phyloP scores from a whole-genome alignment of 352 stramenopile genomes.

The Phytophthora kernoviae region DNA sequence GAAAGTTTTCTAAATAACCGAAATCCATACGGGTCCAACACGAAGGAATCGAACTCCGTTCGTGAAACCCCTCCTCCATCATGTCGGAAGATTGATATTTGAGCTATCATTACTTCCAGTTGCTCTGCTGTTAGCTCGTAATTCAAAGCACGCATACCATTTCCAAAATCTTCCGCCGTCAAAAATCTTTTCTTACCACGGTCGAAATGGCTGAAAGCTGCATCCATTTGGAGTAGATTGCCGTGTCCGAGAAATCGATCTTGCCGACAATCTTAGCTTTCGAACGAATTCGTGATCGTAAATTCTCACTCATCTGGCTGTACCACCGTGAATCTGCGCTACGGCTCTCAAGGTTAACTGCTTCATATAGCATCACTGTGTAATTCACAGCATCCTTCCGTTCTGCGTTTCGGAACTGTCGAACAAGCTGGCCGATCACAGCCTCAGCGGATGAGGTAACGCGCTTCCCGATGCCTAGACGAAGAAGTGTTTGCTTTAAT shows the following conservation, averaged over 20 bases:
- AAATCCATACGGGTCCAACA: constrained; percentile 57
- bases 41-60: constrained; percentile 83
- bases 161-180: constrained; percentile 31
- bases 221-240: constrained; percentile 44
- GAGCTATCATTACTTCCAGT: constrained; percentile 38
- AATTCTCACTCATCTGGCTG: constrained; percentile 34
- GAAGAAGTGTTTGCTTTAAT: constrained; percentile 59
- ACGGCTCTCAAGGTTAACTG: constrained; percentile 1
- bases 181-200: constrained; percentile 53
- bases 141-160: constrained; percentile 49
- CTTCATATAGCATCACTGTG: constrained; percentile 34
- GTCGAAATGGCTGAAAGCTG: constrained; percentile 74
- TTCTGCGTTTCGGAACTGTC: constrained; percentile 45
- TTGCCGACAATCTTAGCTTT: constrained; percentile 38
- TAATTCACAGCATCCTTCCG: constrained; percentile 47
- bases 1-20: constrained; percentile 42
- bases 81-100: constrained; percentile 54
- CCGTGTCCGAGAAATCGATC: constrained; percentile 30
- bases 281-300: constrained; percentile 48
- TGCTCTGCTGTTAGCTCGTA: constrained; percentile 45
- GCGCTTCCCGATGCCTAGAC: constrained; percentile 38
- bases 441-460: constrained; percentile 30
- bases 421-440: constrained; percentile 57
- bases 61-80: constrained; percentile 47
- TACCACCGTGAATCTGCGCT: constrained; percentile 26